Base-by-base conservation (phyloP, 2,329 filamentous ascomycete species). In the Phialophora chinensis region DNA sequence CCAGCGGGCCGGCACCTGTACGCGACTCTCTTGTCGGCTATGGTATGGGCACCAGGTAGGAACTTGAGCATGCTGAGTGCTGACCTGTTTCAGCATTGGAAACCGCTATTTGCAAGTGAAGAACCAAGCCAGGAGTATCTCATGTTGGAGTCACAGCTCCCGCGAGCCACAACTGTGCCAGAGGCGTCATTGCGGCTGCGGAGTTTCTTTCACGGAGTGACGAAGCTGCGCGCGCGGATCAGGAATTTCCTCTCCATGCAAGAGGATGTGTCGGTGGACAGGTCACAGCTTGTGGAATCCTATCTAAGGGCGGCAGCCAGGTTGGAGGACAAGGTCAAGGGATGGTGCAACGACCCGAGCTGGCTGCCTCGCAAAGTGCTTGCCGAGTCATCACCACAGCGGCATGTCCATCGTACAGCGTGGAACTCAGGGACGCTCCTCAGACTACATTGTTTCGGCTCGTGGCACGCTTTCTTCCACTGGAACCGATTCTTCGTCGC, bases 401-500 rank as follows among this genome's bases (percentile, higher is more conserved):
- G 38, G n/a, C 27, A 42, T n/a, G 17, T 44, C 20, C 55, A 44
- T 52, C 58, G 62, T 14, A 65, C 57, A 10, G 60, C 56, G 31
- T 69, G 66, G 66, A 61, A 50, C 2, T 55, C 57, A 7, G 63
- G 59, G 5, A 61, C 53, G 3, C 60, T 61, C 8, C 66, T 63
- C 57, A 57, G 66, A 27, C 55, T 64, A 25, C 60, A 63, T 35
- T 63, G 54, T 31, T 69, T 69, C 33, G 42, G 17, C 5, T 63
- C 63, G 17, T 69, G 63, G 62, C 38, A 62, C 31, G 66, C 58
- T 10, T 69, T 69, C 60, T 69, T 69, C 52, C 66, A 69, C 27
- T 69, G 66, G 66, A 69, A 66, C 61, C 31, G 63, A 35, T 69
- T 55, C 47, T 64, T 66, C 38, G 66, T 69, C 17, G 55, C 66